phyloP scores from a whole-genome alignment of 768 basidiomycete species.

The Neoboletus magnificus region DNA sequence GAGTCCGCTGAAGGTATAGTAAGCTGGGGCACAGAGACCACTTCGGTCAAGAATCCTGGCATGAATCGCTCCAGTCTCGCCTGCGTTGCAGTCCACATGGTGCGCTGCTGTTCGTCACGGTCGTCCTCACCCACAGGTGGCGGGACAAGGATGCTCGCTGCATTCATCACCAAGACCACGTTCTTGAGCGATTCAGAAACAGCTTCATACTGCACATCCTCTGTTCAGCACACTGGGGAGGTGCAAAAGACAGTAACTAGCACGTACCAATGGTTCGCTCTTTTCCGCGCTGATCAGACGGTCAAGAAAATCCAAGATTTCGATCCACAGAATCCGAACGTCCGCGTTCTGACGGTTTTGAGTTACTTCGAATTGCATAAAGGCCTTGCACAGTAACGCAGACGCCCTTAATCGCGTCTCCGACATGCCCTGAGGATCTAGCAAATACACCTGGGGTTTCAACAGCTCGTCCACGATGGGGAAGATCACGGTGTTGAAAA shows the following conservation, averaged over 20 bases:
- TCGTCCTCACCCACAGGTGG: slow-evolving; percentile 38
- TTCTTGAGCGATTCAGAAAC: slow-evolving; percentile 97
- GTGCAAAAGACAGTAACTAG: neutral
- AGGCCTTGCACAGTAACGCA: slow-evolving; percentile 90
- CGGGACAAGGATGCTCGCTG: slow-evolving; percentile 77
- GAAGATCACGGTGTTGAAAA: slow-evolving; percentile 88
- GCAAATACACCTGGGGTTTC: slow-evolving; percentile 72
- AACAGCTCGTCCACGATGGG: slow-evolving; percentile 90
- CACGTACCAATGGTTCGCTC: slow-evolving; percentile 74
- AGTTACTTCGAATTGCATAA: slow-evolving; percentile 88
- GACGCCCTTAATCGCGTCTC: slow-evolving; percentile 88
- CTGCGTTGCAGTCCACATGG: slow-evolving; percentile 81
- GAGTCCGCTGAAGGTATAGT: slow-evolving; percentile 10
- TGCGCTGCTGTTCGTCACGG: slow-evolving; percentile 59
- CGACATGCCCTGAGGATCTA: slow-evolving; percentile 84
- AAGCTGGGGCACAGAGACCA: slow-evolving; percentile 46
- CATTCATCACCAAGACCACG: slow-evolving; percentile 93
- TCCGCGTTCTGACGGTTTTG: slow-evolving; percentile 59
- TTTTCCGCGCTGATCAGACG: slow-evolving; percentile 84
- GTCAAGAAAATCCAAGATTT: slow-evolving; percentile 85
- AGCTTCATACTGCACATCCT: slow-evolving; percentile 72
- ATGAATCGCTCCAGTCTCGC: slow-evolving; percentile 88
- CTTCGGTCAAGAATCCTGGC: slow-evolving; percentile 80
- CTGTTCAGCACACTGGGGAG: slow-evolving; percentile 3
- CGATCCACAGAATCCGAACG: slow-evolving; percentile 79